These are phyloP conservation scores for Rosa rugosa DNA, from an alignment of 306 rosid genomes.

Conservation along the genomic window DNA sequence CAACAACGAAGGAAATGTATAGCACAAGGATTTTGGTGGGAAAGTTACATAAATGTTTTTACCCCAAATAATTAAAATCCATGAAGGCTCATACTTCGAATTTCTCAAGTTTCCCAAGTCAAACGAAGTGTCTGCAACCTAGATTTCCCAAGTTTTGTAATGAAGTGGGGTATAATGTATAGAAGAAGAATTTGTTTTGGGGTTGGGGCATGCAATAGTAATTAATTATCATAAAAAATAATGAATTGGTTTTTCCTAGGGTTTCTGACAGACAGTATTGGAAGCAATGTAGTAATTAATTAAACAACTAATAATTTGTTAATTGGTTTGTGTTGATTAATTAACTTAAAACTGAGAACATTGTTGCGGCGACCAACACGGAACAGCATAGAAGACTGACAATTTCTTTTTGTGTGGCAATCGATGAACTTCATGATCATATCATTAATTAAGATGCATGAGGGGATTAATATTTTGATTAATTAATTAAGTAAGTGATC, in stretches of 20 bases:
- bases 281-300: constrained; percentile 37
- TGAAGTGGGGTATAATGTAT: not conserved
- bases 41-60: not conserved
- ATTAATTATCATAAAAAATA: not conserved
- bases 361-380: constrained; percentile 44
- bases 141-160: not conserved
- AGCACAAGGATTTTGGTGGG: not conserved
- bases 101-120: constrained; percentile 30
- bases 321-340: not conserved
- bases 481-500: constrained; percentile 4
- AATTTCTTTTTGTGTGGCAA: constrained; percentile 26
- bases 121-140: constrained; percentile 32
- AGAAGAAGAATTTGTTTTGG: constrained; percentile 20
- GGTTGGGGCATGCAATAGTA: constrained; percentile 11
- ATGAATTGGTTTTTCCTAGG: constrained; percentile 39
- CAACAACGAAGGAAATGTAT: not conserved
- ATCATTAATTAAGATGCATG: constrained; percentile 23
- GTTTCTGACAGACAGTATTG: constrained; percentile 64
- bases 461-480: constrained; percentile 23
- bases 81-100: not conserved
- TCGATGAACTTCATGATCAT: constrained; percentile 26
- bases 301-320: not conserved
- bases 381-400: constrained; percentile 55
- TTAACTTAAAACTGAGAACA: constrained; percentile 5
- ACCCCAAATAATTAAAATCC: not conserved